Evolutionary conservation across 768 basidiomycete species (phyloP), one percentile per base, ranked within the genome.

Genomic region (Punctularia strigosozonata): DNA sequence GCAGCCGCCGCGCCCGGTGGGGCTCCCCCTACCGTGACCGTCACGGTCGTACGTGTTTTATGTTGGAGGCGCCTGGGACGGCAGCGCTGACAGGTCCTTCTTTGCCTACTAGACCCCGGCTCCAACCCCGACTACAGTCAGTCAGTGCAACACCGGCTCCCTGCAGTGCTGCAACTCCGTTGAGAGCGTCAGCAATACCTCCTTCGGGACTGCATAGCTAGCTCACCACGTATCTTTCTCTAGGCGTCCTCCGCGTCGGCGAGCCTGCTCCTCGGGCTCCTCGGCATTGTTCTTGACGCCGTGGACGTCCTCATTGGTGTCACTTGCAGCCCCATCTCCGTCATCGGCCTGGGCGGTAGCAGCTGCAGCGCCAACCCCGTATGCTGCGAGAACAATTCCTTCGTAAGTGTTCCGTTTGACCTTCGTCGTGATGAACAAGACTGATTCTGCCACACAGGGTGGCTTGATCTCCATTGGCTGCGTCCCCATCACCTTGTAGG

Each of bases 401-500:
- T 30, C 15, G 28, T 30, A 15, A 30, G 28, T 30, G 28, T n/a
- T n/a, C n/a, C n/a, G n/a, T n/a, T n/a, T n/a, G n/a, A n/a, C n/a
- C n/a, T n/a, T n/a, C n/a, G n/a, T n/a, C n/a, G n/a, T n/a, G n/a
- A n/a, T n/a, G n/a, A n/a, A n/a, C n/a, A n/a, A n/a, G n/a, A n/a
- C n/a, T n/a, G n/a, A n/a, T n/a, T n/a, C n/a, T n/a, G n/a, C n/a
- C n/a, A n/a, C n/a, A n/a, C n/a, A n/a, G n/a, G n/a, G n/a, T n/a
- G n/a, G n/a, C n/a, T 19, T 34, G 10, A 34, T 34, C 18, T 34
- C 33, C 19, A 8, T 34, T 19, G 33, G 33, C 33, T 34, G 33
- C 33, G 8, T 34, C 8, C 33, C 33, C 33, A 20, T 34, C 33
- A 34, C 33, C 33, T 19, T 34, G 10, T n/a, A n/a, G n/a, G n/a